Conservation (phyloP, 169 alveolate genomes). For the Blepharisma undulans region DNA sequence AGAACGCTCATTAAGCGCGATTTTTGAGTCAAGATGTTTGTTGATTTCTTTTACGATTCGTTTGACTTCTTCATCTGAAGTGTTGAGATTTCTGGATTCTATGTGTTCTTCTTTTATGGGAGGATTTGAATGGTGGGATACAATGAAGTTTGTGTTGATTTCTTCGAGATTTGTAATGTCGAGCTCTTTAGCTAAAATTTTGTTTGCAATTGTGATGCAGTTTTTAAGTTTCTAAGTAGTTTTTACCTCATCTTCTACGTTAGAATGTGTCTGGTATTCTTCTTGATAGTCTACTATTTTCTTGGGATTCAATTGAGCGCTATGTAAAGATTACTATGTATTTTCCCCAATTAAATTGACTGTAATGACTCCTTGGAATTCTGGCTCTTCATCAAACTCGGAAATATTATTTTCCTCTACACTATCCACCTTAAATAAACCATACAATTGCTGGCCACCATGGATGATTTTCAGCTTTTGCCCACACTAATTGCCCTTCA, state of each 20-base stretch:
- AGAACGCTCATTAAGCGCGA: neutral
- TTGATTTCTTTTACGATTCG: neutral
- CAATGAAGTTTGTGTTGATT: neutral
- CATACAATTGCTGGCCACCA: constrained; percentile 33
- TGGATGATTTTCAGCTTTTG: neutral
- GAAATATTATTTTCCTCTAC: neutral
- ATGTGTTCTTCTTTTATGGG: neutral
- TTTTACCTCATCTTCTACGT: neutral
- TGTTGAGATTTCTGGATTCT: neutral
- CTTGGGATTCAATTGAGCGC: neutral
- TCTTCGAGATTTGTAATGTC: neutral
- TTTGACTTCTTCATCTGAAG: neutral
- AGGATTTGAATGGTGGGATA: neutral
- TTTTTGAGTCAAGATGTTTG: neutral
- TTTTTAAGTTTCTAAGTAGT: neutral
- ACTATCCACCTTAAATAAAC: neutral
- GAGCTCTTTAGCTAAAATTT: neutral
- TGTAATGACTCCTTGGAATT: neutral
- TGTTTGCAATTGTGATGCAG: neutral
- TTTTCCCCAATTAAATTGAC: neutral
- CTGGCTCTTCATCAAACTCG: neutral
- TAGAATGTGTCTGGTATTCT: neutral
- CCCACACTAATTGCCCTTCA: constrained; percentile 21
- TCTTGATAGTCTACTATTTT: neutral
- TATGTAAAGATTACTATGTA: neutral